These are phyloP conservation scores for Cyclotella cryptica DNA, from an alignment of 108 stramenopile genomes.

Conservation along the genomic window DNA sequence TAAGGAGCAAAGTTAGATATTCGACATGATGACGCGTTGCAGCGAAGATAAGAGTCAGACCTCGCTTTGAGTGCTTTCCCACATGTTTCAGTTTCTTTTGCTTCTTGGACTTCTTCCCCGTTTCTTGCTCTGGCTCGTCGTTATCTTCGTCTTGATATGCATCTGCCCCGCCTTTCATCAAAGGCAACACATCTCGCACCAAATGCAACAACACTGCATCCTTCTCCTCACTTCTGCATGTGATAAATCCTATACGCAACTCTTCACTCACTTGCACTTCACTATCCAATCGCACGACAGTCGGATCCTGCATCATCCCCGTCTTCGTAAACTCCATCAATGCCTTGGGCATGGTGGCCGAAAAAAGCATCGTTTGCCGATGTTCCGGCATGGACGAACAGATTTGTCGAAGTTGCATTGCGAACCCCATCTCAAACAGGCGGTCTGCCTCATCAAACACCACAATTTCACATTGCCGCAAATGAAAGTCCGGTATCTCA, in stretches of 20 bases:
- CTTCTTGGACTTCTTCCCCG: slow-evolving; percentile 34
- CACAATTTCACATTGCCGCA: slow-evolving; percentile 83
- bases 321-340: slow-evolving; percentile 98
- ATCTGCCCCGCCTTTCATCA: slow-evolving; percentile 52
- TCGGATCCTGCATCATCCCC: slow-evolving; percentile 93
- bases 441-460: slow-evolving; percentile 99
- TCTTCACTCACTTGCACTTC: slow-evolving; percentile 95
- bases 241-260: slow-evolving; percentile 92
- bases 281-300: slow-evolving; percentile 94
- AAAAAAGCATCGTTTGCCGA: slow-evolving; percentile 93
- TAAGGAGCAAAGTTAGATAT: slow-evolving; percentile 86
- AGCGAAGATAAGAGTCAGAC: slow-evolving; percentile 92
- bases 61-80: slow-evolving; percentile 57
- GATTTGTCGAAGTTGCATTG: slow-evolving; percentile 88
- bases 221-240: slow-evolving; percentile 91
- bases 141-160: slow-evolving; percentile 32
- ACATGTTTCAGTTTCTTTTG: slow-evolving; percentile 42
- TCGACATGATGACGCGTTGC: slow-evolving; percentile 98
- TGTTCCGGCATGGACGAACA: slow-evolving; percentile 68
- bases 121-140: slow-evolving; percentile 7
- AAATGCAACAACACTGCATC: slow-evolving; percentile 94
- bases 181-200: slow-evolving; percentile 85
- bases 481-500: slow-evolving; percentile 93
- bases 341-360: slow-evolving; percentile 96
- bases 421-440: slow-evolving; percentile 99